phyloP scores from a whole-genome alignment of 305 asterid species.

The Rubia balearica region DNA sequence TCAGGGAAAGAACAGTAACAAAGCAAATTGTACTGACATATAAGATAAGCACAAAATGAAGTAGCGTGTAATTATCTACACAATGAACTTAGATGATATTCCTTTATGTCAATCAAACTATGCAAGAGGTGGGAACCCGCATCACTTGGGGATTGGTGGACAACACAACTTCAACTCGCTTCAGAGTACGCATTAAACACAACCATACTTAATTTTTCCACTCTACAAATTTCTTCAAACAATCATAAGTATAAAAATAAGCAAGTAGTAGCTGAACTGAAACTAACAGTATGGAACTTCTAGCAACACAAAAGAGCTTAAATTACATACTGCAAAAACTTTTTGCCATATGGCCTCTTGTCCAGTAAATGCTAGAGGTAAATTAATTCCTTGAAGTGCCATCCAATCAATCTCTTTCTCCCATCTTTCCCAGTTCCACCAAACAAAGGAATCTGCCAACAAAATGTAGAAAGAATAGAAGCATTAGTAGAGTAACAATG shows the following conservation, averaged over 20 bases:
- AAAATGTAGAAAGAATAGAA: conserved; percentile 7
- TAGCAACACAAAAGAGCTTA: conserved; percentile 3
- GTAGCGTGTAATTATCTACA: not conserved
- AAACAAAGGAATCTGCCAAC: conserved; percentile 82
- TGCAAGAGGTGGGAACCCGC: not conserved
- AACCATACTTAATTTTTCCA: not conserved
- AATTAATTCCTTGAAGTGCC: conserved; percentile 92
- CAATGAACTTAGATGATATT: not conserved
- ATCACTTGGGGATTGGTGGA: not conserved
- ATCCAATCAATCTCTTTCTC: conserved; percentile 98
- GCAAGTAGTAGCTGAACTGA: not conserved
- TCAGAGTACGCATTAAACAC: not conserved
- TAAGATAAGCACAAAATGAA: not conserved
- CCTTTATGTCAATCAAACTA: not conserved
- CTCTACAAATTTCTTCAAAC: not conserved
- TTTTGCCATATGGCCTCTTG: conserved; percentile 95
- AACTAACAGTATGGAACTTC: not conserved
- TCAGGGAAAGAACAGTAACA: not conserved
- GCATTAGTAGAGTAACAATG: not conserved
- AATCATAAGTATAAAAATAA: not conserved
- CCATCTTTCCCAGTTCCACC: conserved; percentile 99
- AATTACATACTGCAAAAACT: conserved; percentile 72
- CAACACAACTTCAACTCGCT: not conserved
- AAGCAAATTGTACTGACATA: not conserved
- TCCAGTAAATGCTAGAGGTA: conserved; percentile 92